phyloP scores from a whole-genome alignment of 768 basidiomycete genomes.

The Boletus eberwhitei region DNA sequence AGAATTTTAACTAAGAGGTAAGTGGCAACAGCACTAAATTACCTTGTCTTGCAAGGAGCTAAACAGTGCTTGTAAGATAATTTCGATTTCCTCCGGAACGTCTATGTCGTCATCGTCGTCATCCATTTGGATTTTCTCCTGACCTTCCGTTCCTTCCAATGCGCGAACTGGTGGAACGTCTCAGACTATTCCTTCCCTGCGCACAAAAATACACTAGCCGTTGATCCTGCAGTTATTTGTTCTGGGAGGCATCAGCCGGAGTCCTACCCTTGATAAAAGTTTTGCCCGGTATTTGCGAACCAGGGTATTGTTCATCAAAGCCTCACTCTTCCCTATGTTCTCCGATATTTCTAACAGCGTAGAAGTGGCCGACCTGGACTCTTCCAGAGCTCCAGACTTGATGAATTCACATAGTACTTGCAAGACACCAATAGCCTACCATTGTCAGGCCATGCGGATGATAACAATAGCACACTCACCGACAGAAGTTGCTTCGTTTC shows the following conservation, averaged over 20 bases:
- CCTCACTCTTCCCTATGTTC: constrained; percentile 38
- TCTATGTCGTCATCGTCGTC: constrained; percentile 49
- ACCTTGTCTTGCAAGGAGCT: constrained; percentile 80
- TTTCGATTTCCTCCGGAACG: constrained; percentile 77
- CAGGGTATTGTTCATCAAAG: constrained; percentile 54
- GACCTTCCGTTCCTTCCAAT: constrained; percentile 17
- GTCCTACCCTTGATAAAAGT: constrained; percentile 59
- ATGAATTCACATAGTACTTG: constrained; percentile 68
- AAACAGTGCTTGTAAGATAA: constrained; percentile 69
- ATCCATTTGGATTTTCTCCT: constrained; percentile 9
- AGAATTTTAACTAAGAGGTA: neutral
- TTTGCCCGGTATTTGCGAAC: constrained; percentile 70
- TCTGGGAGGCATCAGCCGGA: constrained; percentile 56
- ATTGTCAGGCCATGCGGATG: neutral
- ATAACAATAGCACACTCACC: constrained; percentile 35
- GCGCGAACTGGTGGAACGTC: constrained; percentile 22
- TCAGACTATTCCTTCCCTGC: constrained; percentile 26
- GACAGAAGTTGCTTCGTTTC: constrained; percentile 44
- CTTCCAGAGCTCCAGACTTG: constrained; percentile 58
- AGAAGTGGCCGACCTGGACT: constrained; percentile 43
- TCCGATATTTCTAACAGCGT: constrained; percentile 45
- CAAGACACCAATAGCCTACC: constrained; percentile 64
- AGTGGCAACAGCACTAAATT: constrained; percentile 1
- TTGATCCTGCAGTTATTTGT: constrained; percentile 36
- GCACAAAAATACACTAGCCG: constrained; percentile 33